phyloP scores from a whole-genome alignment of 495 filamentous ascomycete genomes.

The Trypethelium eluteriae region DNA sequence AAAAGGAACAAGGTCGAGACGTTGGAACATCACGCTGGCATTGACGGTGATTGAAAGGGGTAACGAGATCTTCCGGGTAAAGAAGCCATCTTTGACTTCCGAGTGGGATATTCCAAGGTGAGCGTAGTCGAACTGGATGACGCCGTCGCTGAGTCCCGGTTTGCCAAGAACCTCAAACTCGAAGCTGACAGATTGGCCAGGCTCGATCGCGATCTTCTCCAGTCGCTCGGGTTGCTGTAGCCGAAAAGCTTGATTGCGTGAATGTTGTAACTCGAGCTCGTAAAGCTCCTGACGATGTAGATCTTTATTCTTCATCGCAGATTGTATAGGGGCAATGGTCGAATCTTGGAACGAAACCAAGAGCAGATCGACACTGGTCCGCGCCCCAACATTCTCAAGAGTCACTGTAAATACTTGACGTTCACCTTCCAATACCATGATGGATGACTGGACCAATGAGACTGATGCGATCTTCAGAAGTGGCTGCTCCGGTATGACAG shows the following conservation, averaged over 20 bases:
- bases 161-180: slow-evolving; percentile 80
- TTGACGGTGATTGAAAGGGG: slow-evolving; percentile 86
- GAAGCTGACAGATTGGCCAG: slow-evolving; percentile 59
- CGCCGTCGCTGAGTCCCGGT: slow-evolving; percentile 71
- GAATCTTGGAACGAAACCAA: slow-evolving; percentile 87
- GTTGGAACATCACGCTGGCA: slow-evolving; percentile 70
- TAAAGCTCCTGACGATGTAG: slow-evolving; percentile 70
- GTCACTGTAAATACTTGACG: slow-evolving; percentile 68
- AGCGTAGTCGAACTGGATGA: slow-evolving; percentile 78
- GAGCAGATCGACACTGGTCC: slow-evolving; percentile 67
- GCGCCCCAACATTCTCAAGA: slow-evolving; percentile 63
- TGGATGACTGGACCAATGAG: slow-evolving; percentile 72
- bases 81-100: slow-evolving; percentile 64
- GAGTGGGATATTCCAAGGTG: slow-evolving; percentile 54
- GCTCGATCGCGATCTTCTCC: slow-evolving; percentile 33
- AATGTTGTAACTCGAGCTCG: slow-evolving; percentile 69
- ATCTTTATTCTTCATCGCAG: slow-evolving; percentile 65
- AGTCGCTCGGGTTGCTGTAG: slow-evolving; percentile 41
- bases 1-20: slow-evolving; percentile 72
- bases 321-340: slow-evolving; percentile 65
- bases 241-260: slow-evolving; percentile 62
- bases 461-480: slow-evolving; percentile 64
- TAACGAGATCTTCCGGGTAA: slow-evolving; percentile 73
- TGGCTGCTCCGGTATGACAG: slow-evolving; percentile 71
- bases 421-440: slow-evolving; percentile 90